Base-by-base conservation (phyloP, 768 basidiomycete genomes). In the Flagelloscypha sp. region DNA sequence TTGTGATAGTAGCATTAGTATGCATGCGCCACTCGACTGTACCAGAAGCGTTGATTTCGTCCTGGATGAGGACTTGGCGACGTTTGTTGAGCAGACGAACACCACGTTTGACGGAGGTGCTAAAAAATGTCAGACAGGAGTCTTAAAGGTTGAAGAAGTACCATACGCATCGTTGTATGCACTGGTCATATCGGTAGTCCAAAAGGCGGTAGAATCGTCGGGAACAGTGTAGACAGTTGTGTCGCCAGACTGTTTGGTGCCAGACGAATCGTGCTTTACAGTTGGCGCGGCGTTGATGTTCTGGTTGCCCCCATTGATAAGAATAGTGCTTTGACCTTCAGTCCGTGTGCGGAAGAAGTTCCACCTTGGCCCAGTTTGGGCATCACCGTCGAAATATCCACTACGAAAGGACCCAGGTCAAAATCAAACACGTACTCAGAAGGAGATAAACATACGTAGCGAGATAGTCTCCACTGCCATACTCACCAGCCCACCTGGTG, bases 281-380 rank as follows among this genome's bases (percentile, higher is more conserved):
- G 53, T 59, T 3, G 71, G 65, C 7, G 60, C 55, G 2, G 55
- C 57, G 7, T 55, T 55, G 35, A 76, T 70, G 40, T 62, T 55
- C 56, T 80, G 77, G 60, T 79, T 77, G 33, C 49, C 44, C 37
- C 55, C 48, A 46, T 61, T 57, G 45, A 76, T 56, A 21, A 75
- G 46, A 42, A 80, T 53, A 6, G 73, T 71, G 61, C 79, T 80
- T 60, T 80, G 76, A 9, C 76, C 76, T 55, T 76, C 73, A 13
- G 75, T 76, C 28, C 65, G 56, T 59, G 74, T 78, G 46, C 74
- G 63, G 66, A 76, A 79, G 62, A 77, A 80, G 12, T 66, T 41
- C 74, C 74, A 79, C 35, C 76, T 55, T 18, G 50, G 40, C 22
- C 63, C 56, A 41, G 63, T 52, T 50, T 73, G 71, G 2, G 38